Base-by-base conservation (phyloP, 2,329 filamentous ascomycete species). In the Mariannaea sp. region DNA sequence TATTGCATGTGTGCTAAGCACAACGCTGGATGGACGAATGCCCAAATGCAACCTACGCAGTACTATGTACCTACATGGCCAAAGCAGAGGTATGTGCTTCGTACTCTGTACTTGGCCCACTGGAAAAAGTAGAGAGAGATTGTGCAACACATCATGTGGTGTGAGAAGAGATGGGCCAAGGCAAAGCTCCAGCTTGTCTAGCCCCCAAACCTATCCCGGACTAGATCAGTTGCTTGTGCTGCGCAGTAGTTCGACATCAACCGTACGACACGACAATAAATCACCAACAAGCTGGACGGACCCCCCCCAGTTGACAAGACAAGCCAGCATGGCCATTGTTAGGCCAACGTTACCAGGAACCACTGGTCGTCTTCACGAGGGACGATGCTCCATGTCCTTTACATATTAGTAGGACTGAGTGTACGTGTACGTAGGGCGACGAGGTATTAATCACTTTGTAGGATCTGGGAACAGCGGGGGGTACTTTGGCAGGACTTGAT, bases 401-500 rank as follows among this genome's bases (percentile, higher is more conserved):
- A n/a, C n/a, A n/a, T n/a, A n/a, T n/a, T n/a, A n/a, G n/a, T n/a
- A n/a, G n/a, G n/a, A n/a, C n/a, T n/a, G n/a, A n/a, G n/a, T n/a
- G n/a, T n/a, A n/a, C n/a, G n/a, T n/a, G n/a, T n/a, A n/a, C n/a
- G n/a, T n/a, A n/a, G n/a, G n/a, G n/a, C n/a, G n/a, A n/a, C n/a
- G n/a, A n/a, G n/a, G n/a, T n/a, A n/a, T n/a, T n/a, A n/a, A n/a
- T n/a, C n/a, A n/a, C n/a, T n/a, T n/a, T n/a, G n/a, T n/a, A n/a
- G n/a, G n/a, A n/a, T n/a, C n/a, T n/a, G n/a, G n/a, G n/a, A n/a
- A n/a, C n/a, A n/a, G n/a, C n/a, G n/a, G n/a, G 22, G 22, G 22
- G 22, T 5, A 24, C 60, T 61, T 64, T 62, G 55, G 62, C 59
- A 62, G 57, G 19, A 50, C 41, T 43, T 58, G 57, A 65, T 65